phyloP scores from a whole-genome alignment of 352 stramenopile genomes.

The Globisporangium paddicum region DNA sequence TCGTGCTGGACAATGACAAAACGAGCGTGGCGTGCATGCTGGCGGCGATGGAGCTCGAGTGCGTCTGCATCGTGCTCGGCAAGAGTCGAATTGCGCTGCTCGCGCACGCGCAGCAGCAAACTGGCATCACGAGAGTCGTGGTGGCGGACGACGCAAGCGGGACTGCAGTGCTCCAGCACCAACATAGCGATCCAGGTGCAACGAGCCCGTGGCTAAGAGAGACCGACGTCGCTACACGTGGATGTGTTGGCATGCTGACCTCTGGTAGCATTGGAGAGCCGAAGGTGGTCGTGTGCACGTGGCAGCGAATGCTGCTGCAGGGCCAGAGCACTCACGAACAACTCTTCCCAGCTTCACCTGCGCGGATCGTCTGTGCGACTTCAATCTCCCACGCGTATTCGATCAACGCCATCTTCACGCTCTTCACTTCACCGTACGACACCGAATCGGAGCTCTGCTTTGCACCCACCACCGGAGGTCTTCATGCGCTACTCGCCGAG shows the following conservation, averaged over 20 bases:
- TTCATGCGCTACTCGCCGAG: slow-evolving; percentile 47
- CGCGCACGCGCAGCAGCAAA: slow-evolving; percentile 44
- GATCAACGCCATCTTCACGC: slow-evolving; percentile 82
- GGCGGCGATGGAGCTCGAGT: slow-evolving; percentile 56
- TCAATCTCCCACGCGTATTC: slow-evolving; percentile 85
- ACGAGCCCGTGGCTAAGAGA: slow-evolving; percentile 31
- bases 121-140: slow-evolving; percentile 53
- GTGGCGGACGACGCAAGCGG: slow-evolving; percentile 32
- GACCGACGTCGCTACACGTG: slow-evolving; percentile 21
- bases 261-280: slow-evolving; percentile 73
- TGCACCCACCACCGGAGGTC: slow-evolving; percentile 31
- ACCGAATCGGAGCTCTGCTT: slow-evolving; percentile 69
- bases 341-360: slow-evolving; percentile 59
- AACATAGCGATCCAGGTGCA: neutral
- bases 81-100: slow-evolving; percentile 45
- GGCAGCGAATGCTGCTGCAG: slow-evolving; percentile 73
- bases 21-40: slow-evolving; percentile 72
- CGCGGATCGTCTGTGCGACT: slow-evolving; percentile 66
- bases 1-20: slow-evolving; percentile 70
- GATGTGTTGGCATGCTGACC: slow-evolving; percentile 75
- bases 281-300: slow-evolving; percentile 77
- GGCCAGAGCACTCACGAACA: slow-evolving; percentile 68
- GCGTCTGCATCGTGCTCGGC: slow-evolving; percentile 49
- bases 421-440: slow-evolving; percentile 67
- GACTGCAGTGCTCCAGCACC: slow-evolving; percentile 18